phyloP scores from a whole-genome alignment of 225 moss, liverwort and hornwort species.

The Straminergon stramineum region DNA sequence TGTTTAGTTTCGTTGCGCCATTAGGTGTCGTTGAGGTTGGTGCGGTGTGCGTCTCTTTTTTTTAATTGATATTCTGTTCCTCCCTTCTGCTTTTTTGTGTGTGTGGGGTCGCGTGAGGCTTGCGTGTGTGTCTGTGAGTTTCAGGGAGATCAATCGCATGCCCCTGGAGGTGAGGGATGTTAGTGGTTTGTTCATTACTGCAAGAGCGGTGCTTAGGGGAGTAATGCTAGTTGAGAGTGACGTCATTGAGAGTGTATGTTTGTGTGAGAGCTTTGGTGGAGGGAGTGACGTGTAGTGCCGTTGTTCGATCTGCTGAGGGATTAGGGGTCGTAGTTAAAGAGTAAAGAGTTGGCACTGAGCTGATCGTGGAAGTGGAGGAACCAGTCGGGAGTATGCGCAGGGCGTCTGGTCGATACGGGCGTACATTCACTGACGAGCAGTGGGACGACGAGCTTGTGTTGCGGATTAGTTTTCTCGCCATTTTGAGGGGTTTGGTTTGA shows the following conservation, averaged over 20 bases:
- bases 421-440: not conserved
- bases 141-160: not conserved
- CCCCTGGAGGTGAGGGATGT: not conserved
- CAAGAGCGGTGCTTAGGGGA: not conserved
- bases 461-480: not conserved
- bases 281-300: not conserved
- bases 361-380: not conserved
- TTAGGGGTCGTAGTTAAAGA: not conserved
- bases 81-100: not conserved
- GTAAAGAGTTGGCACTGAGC: not conserved
- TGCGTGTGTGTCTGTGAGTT: not conserved
- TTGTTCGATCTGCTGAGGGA: conserved; percentile 3
- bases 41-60: not conserved
- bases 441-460: not conserved
- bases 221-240: not conserved
- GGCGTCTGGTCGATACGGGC: conserved; percentile 1
- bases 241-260: not conserved
- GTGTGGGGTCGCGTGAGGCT: conserved; percentile 1
- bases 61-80: not conserved
- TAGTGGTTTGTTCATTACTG: not conserved
- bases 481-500: not conserved
- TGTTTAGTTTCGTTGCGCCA: not conserved
- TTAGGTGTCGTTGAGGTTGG: not conserved
- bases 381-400: conserved; percentile 7
- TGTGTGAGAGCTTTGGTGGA: not conserved